Base-by-base conservation (phyloP, 345 rosid species). In the Hevea brasiliensis region DNA sequence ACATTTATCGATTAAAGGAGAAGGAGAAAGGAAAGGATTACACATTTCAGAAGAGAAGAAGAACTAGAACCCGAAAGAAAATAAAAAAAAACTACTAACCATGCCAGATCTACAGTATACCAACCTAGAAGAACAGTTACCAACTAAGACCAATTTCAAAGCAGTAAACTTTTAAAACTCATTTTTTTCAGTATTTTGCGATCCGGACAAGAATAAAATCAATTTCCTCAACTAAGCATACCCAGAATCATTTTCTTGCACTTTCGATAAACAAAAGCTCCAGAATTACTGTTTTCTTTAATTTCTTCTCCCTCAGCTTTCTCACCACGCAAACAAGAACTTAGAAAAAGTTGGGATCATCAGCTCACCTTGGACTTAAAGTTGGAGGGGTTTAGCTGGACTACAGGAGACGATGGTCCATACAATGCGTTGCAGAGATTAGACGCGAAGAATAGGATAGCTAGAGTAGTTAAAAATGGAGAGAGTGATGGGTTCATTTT, bases 341-440 rank as follows among this genome's bases (percentile, higher is more conserved):
- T 6, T 27, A 23, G 26, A 47, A 12, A 50, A 24, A 26, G 6
- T 32, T 21, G 21, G 42, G 53, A 37, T 32, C 7, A 37, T 29
- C 41, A 51, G 20, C 17, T 58, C 77, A 92, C 99, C 96, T 95
- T 95, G 81, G 94, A 91, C 86, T 91, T 92, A 87, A 95, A 95
- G 84, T 95, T 95, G 82, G 94, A 85, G 66, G 96, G 97, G 77
- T 87, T 93, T 79, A 95, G 96, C 88, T 95, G 99, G 77, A 92
- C 80, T 21, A 95, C 99, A 7, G 98, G 96, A 6, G 99, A 93
- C 2, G 99, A 96, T n/a, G 99, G 79, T n/a, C 87, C 93, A 66
- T 92, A 94, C 50, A 94, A 83, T 41, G 93, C 98, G 40, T 77
- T 65, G 37, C 86, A 76, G 54, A 74, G 29, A 42, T 69, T 65